Evolutionary conservation across 768 basidiomycete species (phyloP).

Genomic region (Zangia roseola): DNA sequence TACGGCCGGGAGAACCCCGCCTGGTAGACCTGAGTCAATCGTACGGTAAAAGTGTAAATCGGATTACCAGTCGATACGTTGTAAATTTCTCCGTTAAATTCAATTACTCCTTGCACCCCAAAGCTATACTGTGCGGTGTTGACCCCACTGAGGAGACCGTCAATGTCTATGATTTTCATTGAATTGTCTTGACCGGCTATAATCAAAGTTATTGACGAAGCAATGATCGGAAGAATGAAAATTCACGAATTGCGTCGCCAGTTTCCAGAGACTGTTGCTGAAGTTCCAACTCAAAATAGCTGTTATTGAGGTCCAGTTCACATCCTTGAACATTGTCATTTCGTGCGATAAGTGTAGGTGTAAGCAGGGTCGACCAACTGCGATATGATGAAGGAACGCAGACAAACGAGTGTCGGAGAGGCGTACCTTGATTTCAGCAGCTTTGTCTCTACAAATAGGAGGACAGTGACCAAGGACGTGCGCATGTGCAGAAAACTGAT

Average conservation of each 20-base stretch:
- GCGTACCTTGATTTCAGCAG: no score
- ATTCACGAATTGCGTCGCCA: no score
- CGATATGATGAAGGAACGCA: no score
- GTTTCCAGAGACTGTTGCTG: neutral
- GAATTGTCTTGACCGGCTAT: neutral
- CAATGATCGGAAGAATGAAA: no score
- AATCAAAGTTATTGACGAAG: no score
- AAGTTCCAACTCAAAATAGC: conserved; percentile 1
- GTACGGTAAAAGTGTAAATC: neutral
- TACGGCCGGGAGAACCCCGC: neutral
- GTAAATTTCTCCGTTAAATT: conserved; percentile 6
- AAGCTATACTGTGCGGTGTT: conserved; percentile 2
- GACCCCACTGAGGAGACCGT: conserved; percentile 9
- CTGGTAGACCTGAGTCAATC: neutral
- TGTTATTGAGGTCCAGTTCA: conserved; percentile 5
- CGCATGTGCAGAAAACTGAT: no score
- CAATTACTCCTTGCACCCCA: neutral
- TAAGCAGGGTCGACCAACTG: conserved; percentile 11
- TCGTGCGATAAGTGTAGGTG: conserved; percentile 1
- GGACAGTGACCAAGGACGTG: no score
- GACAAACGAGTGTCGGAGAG: no score
- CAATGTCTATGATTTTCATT: conserved; percentile 6
- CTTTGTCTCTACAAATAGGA: no score
- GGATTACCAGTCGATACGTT: conserved; percentile 6
- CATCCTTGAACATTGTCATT: neutral